Evolutionary conservation across 2,329 filamentous ascomycete species (phyloP), one percentile per base, ranked within the genome.

Genomic region (Ceratocystis huliohia): DNA sequence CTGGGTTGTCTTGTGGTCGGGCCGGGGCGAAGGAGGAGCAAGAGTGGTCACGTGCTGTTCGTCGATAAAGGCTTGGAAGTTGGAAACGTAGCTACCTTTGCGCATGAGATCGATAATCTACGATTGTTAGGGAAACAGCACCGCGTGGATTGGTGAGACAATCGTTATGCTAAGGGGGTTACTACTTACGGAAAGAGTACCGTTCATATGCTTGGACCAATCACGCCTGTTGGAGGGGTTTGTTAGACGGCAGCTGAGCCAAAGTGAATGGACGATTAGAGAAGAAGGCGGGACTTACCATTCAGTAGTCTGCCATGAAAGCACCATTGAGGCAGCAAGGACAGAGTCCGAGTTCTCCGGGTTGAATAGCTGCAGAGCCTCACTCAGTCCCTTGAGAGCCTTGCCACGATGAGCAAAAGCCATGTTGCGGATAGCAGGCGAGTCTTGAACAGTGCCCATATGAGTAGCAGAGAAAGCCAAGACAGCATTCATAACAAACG

Each of bases 241-340:
- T 70, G 50, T 48, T 73, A 78, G 74, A 74, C 73, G 57, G 64
- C 37, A 15, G 10, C 37, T 41, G 37, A 71, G 20, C 15, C 25
- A 20, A 28, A 53, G 48, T 3, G 7, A 15, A 25, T 4, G 1
- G 48, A 2, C 6, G 0, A 25, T 25, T 1, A 6, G n/a, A 50
- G 17, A 50, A 22, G 53, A 59, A 37, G 56, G 10, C 56, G 15
- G 66, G 30, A 66, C 87, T 80, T 82, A 95, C 93, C 92, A 97
- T 78, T 97, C 93, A 68, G 88, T 94, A 66, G 91, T 89, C 78
- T 97, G 93, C 92, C 94, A 97, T 46, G 92, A 95, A 63, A 99
- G 82, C 61, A 97, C 83, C 57, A 96, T 85, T 30, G 93, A 96
- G 41, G 92, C 90, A 30, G 92, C 93, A 65, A 99, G 82, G 69